Evolutionary conservation across 2,329 filamentous ascomycete species (phyloP).

Genomic region (Aspergillus ibericus): DNA sequence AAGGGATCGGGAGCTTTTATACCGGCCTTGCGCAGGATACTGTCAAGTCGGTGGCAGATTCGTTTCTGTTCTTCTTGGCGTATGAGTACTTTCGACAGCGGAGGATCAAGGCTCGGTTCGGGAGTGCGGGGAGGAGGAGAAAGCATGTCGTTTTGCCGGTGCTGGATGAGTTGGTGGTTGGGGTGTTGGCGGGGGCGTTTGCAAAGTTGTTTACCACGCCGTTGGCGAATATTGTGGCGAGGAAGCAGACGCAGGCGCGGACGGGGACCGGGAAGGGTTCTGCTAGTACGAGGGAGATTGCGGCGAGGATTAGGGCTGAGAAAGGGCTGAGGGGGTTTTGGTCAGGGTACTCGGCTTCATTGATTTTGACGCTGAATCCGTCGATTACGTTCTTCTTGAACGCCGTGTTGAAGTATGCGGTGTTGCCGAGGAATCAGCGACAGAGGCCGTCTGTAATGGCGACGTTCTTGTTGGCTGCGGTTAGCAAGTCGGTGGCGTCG

Average conservation of each 20-base stretch:
- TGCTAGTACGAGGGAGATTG: conserved; percentile 56
- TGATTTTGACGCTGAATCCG: conserved; percentile 82
- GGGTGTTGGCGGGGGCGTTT: conserved; percentile 68
- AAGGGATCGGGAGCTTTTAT: conserved; percentile 76
- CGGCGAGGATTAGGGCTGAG: conserved; percentile 63
- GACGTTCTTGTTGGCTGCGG: conserved; percentile 68
- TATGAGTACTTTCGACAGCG: conserved; percentile 61
- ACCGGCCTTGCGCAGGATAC: conserved; percentile 64
- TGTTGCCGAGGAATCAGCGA: conserved; percentile 57
- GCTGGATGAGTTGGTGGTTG: conserved; percentile 72
- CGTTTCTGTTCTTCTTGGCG: conserved; percentile 82
- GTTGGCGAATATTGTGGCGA: conserved; percentile 76
- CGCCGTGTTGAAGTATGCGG: conserved; percentile 63
- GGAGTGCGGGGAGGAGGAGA: conserved; percentile 19
- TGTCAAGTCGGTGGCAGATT: conserved; percentile 68
- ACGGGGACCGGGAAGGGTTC: too few relatives aligned
- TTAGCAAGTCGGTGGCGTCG: conserved; percentile 76
- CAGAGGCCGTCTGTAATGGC: conserved; percentile 54
- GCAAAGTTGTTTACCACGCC: conserved; percentile 77
- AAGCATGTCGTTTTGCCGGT: conserved; percentile 53
- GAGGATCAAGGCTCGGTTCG: conserved; percentile 43
- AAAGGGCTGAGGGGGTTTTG: conserved; percentile 76
- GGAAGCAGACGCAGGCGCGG: conserved; percentile 86
- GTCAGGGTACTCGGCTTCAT: conserved; percentile 80
- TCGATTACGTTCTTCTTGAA: conserved; percentile 84